These are phyloP conservation scores for Pistacia atlantica DNA, from an alignment of 345 rosid genomes.

Conservation along the genomic window DNA sequence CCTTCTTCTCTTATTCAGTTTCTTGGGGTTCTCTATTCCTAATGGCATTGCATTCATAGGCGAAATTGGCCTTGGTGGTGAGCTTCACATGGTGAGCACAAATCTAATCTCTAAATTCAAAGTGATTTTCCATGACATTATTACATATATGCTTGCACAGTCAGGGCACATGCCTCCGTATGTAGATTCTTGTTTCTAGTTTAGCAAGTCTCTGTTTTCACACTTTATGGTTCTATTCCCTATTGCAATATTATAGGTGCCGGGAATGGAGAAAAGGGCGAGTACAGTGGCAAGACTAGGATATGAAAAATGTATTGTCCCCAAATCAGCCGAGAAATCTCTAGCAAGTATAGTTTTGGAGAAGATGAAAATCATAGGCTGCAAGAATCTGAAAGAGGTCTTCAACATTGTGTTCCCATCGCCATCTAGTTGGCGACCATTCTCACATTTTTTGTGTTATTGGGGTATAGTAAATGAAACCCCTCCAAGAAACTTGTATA, in stretches of 20 bases:
- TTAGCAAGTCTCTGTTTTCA: not conserved
- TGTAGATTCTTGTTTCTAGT: not conserved
- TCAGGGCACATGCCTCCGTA: no score
- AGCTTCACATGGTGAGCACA: constrained; percentile 68
- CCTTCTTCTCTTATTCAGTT: constrained; percentile 47
- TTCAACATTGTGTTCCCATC: constrained; percentile 50
- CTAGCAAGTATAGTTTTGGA: constrained; percentile 38
- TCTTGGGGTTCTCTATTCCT: constrained; percentile 91
- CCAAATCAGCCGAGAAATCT: constrained; percentile 55
- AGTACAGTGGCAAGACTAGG: constrained; percentile 76
- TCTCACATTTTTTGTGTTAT: no score
- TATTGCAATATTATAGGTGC: constrained; percentile 47
- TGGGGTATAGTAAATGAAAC: no score
- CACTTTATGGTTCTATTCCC: not conserved
- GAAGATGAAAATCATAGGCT: constrained; percentile 56
- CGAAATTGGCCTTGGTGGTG: constrained; percentile 89
- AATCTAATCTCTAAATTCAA: not conserved
- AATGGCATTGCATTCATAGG: constrained; percentile 76
- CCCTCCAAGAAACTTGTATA: not conserved
- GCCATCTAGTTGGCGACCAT: constrained; percentile 9
- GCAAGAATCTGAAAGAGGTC: constrained; percentile 75
- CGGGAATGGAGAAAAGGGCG: constrained; percentile 82
- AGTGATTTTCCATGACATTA: not conserved
- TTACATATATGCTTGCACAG: not conserved
- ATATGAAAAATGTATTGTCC: constrained; percentile 71